A percentile compares a stretch with the other conserved stretches of the same genome.
phyloP scores from a whole-genome alignment of 345 rosid genomes.

The Salix exigua region DNA sequence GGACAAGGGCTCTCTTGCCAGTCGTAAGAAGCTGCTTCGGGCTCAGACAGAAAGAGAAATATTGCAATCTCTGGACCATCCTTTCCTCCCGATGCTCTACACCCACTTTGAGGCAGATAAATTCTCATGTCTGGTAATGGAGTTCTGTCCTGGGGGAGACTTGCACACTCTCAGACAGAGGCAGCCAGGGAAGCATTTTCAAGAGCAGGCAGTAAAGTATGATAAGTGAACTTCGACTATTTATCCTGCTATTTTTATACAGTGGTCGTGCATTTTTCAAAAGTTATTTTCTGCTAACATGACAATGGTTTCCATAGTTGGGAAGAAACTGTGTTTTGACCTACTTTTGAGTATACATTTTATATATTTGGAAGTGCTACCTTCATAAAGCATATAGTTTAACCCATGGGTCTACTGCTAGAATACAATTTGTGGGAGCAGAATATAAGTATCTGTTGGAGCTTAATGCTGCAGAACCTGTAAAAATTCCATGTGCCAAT shows the following conservation, averaged over 20 bases:
- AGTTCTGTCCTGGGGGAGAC: conserved; percentile 92
- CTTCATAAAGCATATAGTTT: not conserved
- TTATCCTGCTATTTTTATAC: conserved; percentile 10
- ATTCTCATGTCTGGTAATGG: conserved; percentile 91
- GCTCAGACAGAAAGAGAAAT: conserved; percentile 96
- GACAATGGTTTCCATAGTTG: not conserved
- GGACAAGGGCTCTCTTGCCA: conserved; percentile 87
- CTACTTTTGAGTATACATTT: not conserved
- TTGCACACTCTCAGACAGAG: conserved; percentile 88
- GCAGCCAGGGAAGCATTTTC: conserved; percentile 84
- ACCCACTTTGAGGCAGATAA: conserved; percentile 89
- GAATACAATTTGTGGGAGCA: not conserved
- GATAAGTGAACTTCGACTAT: conserved; percentile 25
- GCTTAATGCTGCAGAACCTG: not conserved
- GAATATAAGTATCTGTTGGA: not conserved
- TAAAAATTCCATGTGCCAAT: not conserved
- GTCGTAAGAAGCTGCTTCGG: conserved; percentile 84
- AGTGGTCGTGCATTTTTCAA: conserved; percentile 3
- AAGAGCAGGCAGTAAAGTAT: conserved; percentile 90
- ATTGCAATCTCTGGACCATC: conserved; percentile 80
- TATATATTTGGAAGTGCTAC: not conserved
- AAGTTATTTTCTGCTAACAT: not conserved
- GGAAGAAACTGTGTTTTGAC: not conserved
- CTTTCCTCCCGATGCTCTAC: conserved; percentile 87
- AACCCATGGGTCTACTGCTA: not conserved